Percentiles rank a stretch among this genome's conserved stretches.
These are phyloP conservation scores for Exobasidium cylindrosporum DNA, from an alignment of 1,284 basidiomycete species.

Conservation along the genomic window DNA sequence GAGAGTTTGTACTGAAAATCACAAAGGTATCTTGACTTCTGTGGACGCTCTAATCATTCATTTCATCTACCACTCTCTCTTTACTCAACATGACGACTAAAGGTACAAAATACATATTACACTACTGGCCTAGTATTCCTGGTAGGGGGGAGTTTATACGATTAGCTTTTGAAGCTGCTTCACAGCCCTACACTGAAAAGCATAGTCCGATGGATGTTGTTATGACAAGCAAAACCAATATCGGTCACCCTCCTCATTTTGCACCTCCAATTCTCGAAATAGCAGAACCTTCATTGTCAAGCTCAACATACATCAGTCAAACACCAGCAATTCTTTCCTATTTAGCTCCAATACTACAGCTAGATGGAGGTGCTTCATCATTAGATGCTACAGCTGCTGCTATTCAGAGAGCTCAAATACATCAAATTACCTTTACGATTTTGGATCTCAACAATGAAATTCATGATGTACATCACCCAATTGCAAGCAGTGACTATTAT, in stretches of 20 bases:
- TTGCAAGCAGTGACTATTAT: conserved; percentile 45
- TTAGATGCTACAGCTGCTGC: conserved; percentile 19
- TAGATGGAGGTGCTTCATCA: conserved; percentile 30
- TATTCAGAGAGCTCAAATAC: conserved; percentile 45
- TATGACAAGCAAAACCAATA: conserved; percentile 9
- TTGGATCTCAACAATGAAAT: conserved; percentile 59
- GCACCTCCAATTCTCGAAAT: conserved; percentile 53
- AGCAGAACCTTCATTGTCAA: conserved; percentile 5
- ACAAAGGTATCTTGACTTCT: too few relatives aligned
- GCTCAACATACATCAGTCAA: conserved; percentile 52
- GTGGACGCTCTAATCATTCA: too few relatives aligned
- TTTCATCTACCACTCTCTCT: too few relatives aligned
- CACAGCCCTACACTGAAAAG: conserved; percentile 57
- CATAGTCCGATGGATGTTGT: conserved; percentile 19
- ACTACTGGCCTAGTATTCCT: conserved; percentile 55
- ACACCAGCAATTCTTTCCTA: conserved; percentile 59
- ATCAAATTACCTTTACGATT: conserved; percentile 59
- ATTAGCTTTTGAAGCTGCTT: conserved; percentile 59
- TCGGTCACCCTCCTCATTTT: conserved; percentile 42
- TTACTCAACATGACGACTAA: neutral
- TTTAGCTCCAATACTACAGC: conserved; percentile 57
- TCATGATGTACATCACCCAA: conserved; percentile 48
- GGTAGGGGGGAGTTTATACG: conserved; percentile 61
- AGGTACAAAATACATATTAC: neutral
- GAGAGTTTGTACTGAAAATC: too few relatives aligned